Evolutionary conservation across 1,284 basidiomycete species (phyloP), one percentile per base, ranked within the genome.

Genomic region (Rhodotorula sp.): DNA sequence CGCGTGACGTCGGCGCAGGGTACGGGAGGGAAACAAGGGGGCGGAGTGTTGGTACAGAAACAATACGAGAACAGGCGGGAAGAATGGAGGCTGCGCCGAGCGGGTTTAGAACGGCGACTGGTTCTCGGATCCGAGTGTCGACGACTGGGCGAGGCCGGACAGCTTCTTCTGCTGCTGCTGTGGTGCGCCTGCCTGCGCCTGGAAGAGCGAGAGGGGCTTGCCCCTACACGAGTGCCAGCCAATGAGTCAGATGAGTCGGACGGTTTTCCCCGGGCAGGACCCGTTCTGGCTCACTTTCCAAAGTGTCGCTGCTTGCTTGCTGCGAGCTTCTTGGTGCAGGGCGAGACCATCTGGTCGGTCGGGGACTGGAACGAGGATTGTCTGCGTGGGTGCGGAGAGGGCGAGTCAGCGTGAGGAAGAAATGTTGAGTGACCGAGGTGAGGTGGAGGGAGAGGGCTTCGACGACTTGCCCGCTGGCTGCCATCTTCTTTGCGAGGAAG

Each of bases 221-320:
- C 73, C 73, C 68, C 75, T 76, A 67, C 45, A 37, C 20, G 22
- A 14, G 33, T 33, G n/a, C 3, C 30, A 7, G 57, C 45, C 30
- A 30, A 54, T 30, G 42, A 42, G 56, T n/a, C 30, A 55, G 58
- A 46, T 53, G 2, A 12, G 30, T 15, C 20, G 29, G 15, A 20
- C 33, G 8, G 15, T 37, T n/a, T 4, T 26, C 57, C 24, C 12
- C 29, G 30, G 55, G 7, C 10, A 51, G 62, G n/a, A 53, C 18
- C 51, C 26, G 44, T 37, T 26, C 3, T n/a, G 30, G 83, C 90
- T 62, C 75, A 95, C 93, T 91, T 95, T 64, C 82, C 83, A 78
- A 95, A 96, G 77, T 92, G 91, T 81, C 93, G 93, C 85, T 94
- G 93, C 85, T 89, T 94, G 6, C 89, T 89, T 29, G 89, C 89